Evolutionary conservation across 176 grass and related monocot genomes (phyloP).

Genomic region (Oryza meyeriana): DNA sequence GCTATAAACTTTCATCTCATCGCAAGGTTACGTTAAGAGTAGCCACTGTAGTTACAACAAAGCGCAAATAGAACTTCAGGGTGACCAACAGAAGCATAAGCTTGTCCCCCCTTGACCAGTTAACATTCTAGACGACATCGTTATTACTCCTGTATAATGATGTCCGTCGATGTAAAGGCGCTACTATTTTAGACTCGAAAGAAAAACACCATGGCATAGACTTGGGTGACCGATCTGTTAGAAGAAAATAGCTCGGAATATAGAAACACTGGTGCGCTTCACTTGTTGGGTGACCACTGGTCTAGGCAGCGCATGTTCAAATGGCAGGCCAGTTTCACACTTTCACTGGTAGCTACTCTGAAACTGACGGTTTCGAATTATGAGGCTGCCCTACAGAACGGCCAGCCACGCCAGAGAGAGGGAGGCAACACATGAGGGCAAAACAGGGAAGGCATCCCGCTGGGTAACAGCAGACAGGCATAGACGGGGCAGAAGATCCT

Average conservation of each 20-base stretch:
- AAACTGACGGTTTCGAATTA: background rate
- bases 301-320: background rate
- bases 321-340: background rate
- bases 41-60: background rate
- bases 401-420: too few relatives aligned
- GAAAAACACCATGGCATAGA: background rate
- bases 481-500: background rate
- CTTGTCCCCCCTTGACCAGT: background rate
- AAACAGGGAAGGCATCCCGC: background rate
- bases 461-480: background rate
- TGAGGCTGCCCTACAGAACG: too few relatives aligned
- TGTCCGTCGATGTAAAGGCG: background rate
- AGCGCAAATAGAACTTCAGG: background rate
- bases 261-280: background rate
- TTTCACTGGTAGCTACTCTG: background rate
- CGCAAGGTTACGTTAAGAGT: background rate
- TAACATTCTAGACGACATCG: background rate
- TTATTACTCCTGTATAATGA: conserved; percentile 9
- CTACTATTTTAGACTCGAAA: background rate
- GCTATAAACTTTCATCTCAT: background rate
- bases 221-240: background rate
- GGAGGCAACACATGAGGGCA: too few relatives aligned
- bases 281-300: background rate
- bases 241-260: background rate
- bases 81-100: background rate